Base-by-base conservation (phyloP, 177 flowering plant genomes). In the Telopea speciosissima region DNA sequence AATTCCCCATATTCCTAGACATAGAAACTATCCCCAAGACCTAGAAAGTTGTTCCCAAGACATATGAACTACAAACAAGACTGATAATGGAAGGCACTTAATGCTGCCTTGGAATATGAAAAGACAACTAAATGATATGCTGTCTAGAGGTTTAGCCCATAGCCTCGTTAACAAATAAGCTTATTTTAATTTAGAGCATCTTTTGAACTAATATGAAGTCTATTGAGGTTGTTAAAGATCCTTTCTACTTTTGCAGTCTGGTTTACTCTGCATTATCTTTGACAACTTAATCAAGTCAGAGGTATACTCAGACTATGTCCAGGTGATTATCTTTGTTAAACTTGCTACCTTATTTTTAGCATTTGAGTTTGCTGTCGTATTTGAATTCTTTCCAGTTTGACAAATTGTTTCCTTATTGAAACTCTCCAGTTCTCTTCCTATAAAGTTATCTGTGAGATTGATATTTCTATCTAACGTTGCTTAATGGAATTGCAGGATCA, bases 231-330 rank as follows among this genome's bases (percentile, higher is more conserved):
- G 24, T 65, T 52, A 12, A 69, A 60, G 33, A 9, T 54, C 60
- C 56, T 72, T 59, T 68, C 54, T 77, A n/a, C 64, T 77, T 76
- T 71, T 81, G 84, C 88, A 93, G 95, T 69, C 89, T 68, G 95
- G 95, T 54, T 45, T 86, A 64, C 69, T 87, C 11, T 92, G 97
- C 85, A 75, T 82, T 13, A 65, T 94, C 26, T 92, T 83, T 0
- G 88, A 91, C 79, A 71, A 1, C 23, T 74, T 92, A 13, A 84
- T 92, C 70, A 88, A 92, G 80, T 74, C 79, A 62, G 89, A 82
- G 84, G 77, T 95, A 70, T 95, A 92, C 79, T 70, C 79, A 19
- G 83, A 90, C 77, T 92, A 81, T 75, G 74, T 91, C 68, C 99
- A 95, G 84, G 99, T 91, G 79, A 66, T 45, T 40, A 21, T 75